Base-by-base conservation (phyloP, 371 early-diverging fungal species). In the Rhizopus stolonifer region DNA sequence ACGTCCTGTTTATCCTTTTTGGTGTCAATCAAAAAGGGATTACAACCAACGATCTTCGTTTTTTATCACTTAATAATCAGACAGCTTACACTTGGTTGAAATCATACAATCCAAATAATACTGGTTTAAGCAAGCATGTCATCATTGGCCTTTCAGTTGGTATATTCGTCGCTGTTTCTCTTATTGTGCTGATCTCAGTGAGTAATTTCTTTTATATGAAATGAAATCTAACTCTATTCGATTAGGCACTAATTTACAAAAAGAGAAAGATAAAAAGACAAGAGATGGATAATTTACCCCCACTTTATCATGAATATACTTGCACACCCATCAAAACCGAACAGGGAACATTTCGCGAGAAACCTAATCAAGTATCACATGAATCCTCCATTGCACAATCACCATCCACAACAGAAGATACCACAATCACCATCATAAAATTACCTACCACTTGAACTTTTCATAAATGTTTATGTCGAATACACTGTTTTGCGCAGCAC, bases 91-190 rank as follows among this genome's bases (percentile, higher is more conserved):
- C 43, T 18, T 53, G 49, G 49, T 22, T 59, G 10, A n/a, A 7
- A 18, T 18, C 18, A 29, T 51, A 19, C 52, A 21, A 42, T 15
- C 33, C 38, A n/a, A 22, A 29, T 42, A 49, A 23, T 13, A n/a
- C 21, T 22, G 22, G 15, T n/a, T 21, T 55, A 32, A 22, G 25
- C 23, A 25, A 31, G 24, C 46, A 22, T 40, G 48, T 42, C 10
- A 53, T 48, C 25, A 54, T 53, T 40, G 60, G 60, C 29, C 53
- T 59, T 22, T 26, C 54, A 26, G 42, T 59, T 49, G 54, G 54
- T 22, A 53, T 29, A 29, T 29, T 1, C 11, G 6, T 29, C 11
- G 29, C 29, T 11, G 11, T 1, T 0, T 9, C 11, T 29, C 29
- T 29, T 11, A 29, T 29, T 29, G 1, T 29, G 11, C 11, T 11